Base-by-base conservation (phyloP, 257 asterid species). In the Parsonsia alboflavescens region DNA sequence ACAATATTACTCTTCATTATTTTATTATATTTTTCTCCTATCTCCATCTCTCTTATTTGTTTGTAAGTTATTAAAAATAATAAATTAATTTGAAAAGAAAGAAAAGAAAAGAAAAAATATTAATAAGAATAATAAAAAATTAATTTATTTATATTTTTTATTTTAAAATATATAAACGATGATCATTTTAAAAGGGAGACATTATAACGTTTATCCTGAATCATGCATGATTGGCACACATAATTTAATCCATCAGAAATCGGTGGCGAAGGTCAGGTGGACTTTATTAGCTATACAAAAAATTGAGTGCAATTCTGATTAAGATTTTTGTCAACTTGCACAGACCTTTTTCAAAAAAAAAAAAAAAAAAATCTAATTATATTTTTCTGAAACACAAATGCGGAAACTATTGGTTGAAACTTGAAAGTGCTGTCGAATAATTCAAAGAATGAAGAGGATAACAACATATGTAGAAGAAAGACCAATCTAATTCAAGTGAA, bases 241-340 rank as follows among this genome's bases (percentile, higher is more conserved):
- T 17, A 70, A 70, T 28, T 70, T 33, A 33, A 33, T 33, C 74
- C 59, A 70, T 50, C 50, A 16, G 10, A 45, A 70, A 21, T 17
- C 53, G 41, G 24, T 28, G 63, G 48, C 63, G 33, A 30, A 70
- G 74, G 19, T 50, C 49, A 70, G 73, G 41, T 58, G 65, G 65
- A 58, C 17, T 17, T 70, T 63, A 5, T 12, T 6, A 63, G 22
- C 22, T 33, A 24, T 16, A 63, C 48, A 33, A 63, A 46, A 69
- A 70, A 1, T 28, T 26, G 44, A 49, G 63, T 50, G 63, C 63
- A 49, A 50, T 10, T 28, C 61, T 70, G 74, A 48, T 49, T 48
- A 70, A 49, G 73, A 49, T 13, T 49, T 26, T 28, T 50, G 62
- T 42, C 62, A 49, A 49, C 62, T 49, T 26, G 52, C 48, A 45